These are phyloP conservation scores for Kentomonas sorsogonicus DNA, from an alignment of 208 protist genomes.

Conservation along the genomic window DNA sequence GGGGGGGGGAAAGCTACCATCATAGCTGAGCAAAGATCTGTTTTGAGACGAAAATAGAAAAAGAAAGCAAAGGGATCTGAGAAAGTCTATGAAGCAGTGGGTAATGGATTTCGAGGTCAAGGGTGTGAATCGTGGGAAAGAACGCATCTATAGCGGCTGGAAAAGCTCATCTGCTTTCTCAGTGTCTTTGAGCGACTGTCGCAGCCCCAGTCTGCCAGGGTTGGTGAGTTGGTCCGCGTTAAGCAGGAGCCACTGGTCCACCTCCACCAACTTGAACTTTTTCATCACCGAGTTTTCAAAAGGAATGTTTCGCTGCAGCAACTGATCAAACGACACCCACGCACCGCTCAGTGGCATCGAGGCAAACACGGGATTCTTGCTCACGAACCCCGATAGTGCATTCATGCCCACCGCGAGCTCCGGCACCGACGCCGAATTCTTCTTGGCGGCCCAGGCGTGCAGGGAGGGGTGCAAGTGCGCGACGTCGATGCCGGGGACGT, in stretches of 20 bases:
- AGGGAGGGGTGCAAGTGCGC: slow-evolving; percentile 52
- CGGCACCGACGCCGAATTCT: background rate
- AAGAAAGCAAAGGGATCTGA: background rate
- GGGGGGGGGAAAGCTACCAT: background rate
- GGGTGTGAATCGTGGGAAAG: slow-evolving; percentile 2
- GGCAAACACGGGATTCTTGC: slow-evolving; percentile 68
- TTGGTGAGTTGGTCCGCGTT: slow-evolving; percentile 83
- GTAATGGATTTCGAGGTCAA: slow-evolving; percentile 1
- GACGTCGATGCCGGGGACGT: slow-evolving; percentile 43
- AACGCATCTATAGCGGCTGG: slow-evolving; percentile 7
- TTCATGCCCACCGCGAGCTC: slow-evolving; percentile 61
- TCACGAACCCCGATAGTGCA: slow-evolving; percentile 61
- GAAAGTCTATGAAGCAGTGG: background rate
- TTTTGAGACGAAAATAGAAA: slow-evolving; percentile 6
- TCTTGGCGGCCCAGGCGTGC: slow-evolving; percentile 15
- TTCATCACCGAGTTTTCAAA: slow-evolving; percentile 18
- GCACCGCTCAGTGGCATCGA: slow-evolving; percentile 54
- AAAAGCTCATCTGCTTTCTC: slow-evolving; percentile 15
- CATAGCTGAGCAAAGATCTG: background rate
- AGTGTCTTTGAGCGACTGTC: slow-evolving; percentile 8
- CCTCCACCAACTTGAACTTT: slow-evolving; percentile 41
- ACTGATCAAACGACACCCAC: slow-evolving; percentile 82
- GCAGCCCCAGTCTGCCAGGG: slow-evolving; percentile 68
- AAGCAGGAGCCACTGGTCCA: slow-evolving; percentile 82
- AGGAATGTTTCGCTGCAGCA: slow-evolving; percentile 56